Evolutionary conservation across 78 protist species (phyloP).

Genomic region (Paratrimastix pyriformis): DNA sequence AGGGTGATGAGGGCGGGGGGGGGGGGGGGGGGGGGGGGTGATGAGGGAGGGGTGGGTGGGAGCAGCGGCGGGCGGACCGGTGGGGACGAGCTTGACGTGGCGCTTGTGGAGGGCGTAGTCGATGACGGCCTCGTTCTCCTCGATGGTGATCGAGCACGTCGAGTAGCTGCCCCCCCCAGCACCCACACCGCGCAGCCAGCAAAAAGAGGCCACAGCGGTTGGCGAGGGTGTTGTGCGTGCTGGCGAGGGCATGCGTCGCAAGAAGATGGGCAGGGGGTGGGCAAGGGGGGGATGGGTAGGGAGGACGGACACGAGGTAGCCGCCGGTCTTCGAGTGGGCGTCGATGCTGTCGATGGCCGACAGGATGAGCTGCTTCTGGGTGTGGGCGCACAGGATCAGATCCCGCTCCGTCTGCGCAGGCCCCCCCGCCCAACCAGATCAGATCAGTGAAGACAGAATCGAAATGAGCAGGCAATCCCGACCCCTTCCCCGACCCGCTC

Average conservation of each 20-base stretch:
- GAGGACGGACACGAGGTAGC: constrained; percentile 64
- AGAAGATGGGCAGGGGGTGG: background rate
- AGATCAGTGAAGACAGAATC: too few species aligned
- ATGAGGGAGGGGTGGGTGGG: background rate
- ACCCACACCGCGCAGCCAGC: too few species aligned
- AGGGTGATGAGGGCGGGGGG: constrained; percentile 9
- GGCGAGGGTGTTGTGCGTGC: background rate
- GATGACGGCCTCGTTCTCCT: constrained; percentile 94
- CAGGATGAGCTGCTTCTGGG: constrained; percentile 88
- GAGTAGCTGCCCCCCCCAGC: too few species aligned
- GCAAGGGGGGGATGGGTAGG: background rate
- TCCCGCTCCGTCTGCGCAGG: constrained; percentile 63
- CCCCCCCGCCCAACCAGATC: too few species aligned
- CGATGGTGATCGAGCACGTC: constrained; percentile 67
- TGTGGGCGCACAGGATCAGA: constrained; percentile 49
- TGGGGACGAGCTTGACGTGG: constrained; percentile 17
- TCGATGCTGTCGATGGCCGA: constrained; percentile 86
- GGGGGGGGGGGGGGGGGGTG: too few species aligned
- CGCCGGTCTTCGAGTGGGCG: constrained; percentile 75
- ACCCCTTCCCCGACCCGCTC: too few species aligned
- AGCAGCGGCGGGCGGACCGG: background rate
- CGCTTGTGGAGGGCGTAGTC: constrained; percentile 84
- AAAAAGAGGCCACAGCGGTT: too few species aligned
- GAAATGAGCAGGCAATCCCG: too few species aligned
- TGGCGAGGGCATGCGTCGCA: background rate